These are phyloP conservation scores for Boletellus dicymbophilus DNA, from an alignment of 1,284 basidiomycete species.

Conservation along the genomic window DNA sequence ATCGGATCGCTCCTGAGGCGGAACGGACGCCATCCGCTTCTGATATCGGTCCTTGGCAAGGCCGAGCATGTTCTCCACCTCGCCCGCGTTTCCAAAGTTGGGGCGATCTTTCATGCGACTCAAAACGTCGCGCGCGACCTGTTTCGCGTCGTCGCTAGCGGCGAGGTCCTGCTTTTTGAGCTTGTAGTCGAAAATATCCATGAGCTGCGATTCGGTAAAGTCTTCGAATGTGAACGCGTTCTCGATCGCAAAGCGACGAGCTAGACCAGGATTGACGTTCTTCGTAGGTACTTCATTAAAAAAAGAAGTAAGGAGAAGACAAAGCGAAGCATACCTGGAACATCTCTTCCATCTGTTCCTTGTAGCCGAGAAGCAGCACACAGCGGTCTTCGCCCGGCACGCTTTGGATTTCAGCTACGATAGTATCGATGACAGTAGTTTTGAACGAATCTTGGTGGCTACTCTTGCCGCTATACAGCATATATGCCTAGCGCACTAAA, in stretches of 20 bases:
- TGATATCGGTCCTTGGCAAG: slow-evolving; percentile 52
- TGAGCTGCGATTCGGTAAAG: slow-evolving; percentile 52
- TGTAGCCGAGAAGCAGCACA: slow-evolving; percentile 62
- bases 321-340: slow-evolving; percentile 51
- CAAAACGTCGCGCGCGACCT: slow-evolving; percentile 51
- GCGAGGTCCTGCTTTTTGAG: slow-evolving; percentile 53
- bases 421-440: slow-evolving; percentile 67
- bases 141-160: slow-evolving; percentile 55
- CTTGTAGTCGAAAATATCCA: slow-evolving; percentile 53
- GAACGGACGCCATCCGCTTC: slow-evolving; percentile 39
- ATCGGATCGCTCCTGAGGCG: slow-evolving; percentile 35
- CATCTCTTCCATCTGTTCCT: slow-evolving; percentile 64
- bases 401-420: slow-evolving; percentile 70
- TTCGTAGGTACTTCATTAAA: slow-evolving; percentile 19
- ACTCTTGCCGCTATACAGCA: slow-evolving; percentile 50
- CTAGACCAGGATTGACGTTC: slow-evolving; percentile 68
- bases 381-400: slow-evolving; percentile 67
- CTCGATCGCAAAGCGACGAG: slow-evolving; percentile 62
- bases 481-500: slow-evolving; percentile 55
- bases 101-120: slow-evolving; percentile 50
- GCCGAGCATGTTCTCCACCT: slow-evolving; percentile 61
- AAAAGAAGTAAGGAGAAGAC: background rate
- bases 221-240: slow-evolving; percentile 65
- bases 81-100: slow-evolving; percentile 68
- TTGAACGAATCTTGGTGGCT: slow-evolving; percentile 47